A percentile compares a stretch with the other conserved stretches of the same genome.
Conservation (phyloP, 2,329 filamentous ascomycete species). For the Neopestalotiopsis rosae region DNA sequence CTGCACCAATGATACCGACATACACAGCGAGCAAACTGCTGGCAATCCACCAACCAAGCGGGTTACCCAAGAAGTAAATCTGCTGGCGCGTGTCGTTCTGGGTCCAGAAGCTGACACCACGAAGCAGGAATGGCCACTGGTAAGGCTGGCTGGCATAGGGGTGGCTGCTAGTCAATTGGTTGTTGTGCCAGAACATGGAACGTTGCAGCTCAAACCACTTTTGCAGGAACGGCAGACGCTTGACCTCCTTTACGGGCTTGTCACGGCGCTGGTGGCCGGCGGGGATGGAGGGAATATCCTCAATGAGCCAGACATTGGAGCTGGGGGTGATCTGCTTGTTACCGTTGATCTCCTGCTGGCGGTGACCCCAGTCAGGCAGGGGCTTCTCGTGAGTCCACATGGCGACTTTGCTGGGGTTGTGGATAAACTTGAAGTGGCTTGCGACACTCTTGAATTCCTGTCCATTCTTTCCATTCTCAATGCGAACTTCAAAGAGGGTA, state of each 20-base stretch:
- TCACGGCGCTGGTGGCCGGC: slow-evolving; percentile 74
- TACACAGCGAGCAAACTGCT: slow-evolving; percentile 93
- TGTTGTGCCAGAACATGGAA: slow-evolving; percentile 99
- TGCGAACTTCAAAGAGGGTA: slow-evolving; percentile 88
- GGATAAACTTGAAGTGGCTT: slow-evolving; percentile 94
- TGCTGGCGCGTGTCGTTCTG: slow-evolving; percentile 93
- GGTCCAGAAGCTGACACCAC: slow-evolving; percentile 99
- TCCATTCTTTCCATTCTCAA: slow-evolving; percentile 81
- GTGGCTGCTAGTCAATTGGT: slow-evolving; percentile 94
- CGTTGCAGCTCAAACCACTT: slow-evolving; percentile 98
- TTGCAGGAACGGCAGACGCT: slow-evolving; percentile 82
- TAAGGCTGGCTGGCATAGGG: slow-evolving; percentile 94
- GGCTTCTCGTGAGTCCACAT: slow-evolving; percentile 98
- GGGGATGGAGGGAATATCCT: slow-evolving; percentile 84
- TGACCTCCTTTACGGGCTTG: slow-evolving; percentile 80
- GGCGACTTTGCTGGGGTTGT: slow-evolving; percentile 92
- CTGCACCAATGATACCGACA: slow-evolving; percentile 87
- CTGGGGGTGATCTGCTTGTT: slow-evolving; percentile 93
- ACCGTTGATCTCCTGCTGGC: slow-evolving; percentile 98
- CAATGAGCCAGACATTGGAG: slow-evolving; percentile 94
- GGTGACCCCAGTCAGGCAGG: slow-evolving; percentile 96
- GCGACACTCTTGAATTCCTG: slow-evolving; percentile 91
- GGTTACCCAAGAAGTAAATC: slow-evolving; percentile 98
- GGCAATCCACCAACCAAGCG: slow-evolving; percentile 95
- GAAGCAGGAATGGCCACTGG: slow-evolving; percentile 96